Evolutionary conservation across 441 rosid species (phyloP).

Genomic region (Gossypium trilobum): DNA sequence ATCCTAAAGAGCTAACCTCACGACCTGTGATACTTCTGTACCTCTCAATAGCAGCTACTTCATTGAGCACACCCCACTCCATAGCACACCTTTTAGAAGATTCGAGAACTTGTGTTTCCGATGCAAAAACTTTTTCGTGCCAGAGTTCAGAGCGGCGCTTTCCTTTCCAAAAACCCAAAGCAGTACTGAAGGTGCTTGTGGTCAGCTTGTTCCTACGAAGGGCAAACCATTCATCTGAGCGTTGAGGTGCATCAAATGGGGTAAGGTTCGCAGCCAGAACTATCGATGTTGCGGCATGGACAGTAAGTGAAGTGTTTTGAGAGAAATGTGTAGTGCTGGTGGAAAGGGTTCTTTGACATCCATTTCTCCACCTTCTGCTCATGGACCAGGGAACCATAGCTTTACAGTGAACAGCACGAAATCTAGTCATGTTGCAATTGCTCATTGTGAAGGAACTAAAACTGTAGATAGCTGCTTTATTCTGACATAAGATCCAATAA

Average conservation of each 20-base stretch:
- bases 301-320: conserved; percentile 18
- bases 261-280: conserved; percentile 30
- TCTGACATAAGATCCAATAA: conserved; percentile 22
- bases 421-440: conserved; percentile 30
- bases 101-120: conserved; percentile 30
- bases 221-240: conserved; percentile 92
- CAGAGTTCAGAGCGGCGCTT: conserved; percentile 74
- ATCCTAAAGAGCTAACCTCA: conserved; percentile 62
- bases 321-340: conserved; percentile 30
- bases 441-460: conserved; percentile 27
- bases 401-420: conserved; percentile 25
- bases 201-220: conserved; percentile 73
- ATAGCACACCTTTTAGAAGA: conserved; percentile 45
- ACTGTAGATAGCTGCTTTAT: conserved; percentile 6
- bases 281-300: conserved; percentile 35
- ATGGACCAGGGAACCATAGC: conserved; percentile 17
- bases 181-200: conserved; percentile 88
- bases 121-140: conserved; percentile 70
- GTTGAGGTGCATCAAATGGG: conserved; percentile 60
- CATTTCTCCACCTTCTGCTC: conserved; percentile 22
- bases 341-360: conserved; percentile 25
- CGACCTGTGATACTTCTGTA: conserved; percentile 69
- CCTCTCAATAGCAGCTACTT: conserved; percentile 58
- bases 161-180: conserved; percentile 85
- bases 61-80: conserved; percentile 91